Percentiles rank a stretch among this genome's conserved stretches.
Conservation (phyloP, 2,329 filamentous ascomycete species). For the Venturia oleaginea region DNA sequence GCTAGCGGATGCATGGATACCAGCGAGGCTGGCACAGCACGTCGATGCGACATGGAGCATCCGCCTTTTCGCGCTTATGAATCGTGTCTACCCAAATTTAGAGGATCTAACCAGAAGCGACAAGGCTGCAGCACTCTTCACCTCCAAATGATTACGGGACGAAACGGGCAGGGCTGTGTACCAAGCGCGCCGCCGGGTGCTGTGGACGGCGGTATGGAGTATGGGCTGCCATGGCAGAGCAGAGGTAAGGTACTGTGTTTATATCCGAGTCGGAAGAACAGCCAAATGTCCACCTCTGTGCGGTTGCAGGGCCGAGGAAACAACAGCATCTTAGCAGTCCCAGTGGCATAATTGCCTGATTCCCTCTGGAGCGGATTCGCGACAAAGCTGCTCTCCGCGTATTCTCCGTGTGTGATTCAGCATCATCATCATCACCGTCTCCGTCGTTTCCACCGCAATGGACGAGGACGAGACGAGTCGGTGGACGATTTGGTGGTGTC, state of each 20-base stretch:
- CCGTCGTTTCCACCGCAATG: not conserved
- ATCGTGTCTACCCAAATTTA: conserved; percentile 10
- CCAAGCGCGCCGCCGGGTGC: not conserved
- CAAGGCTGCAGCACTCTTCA: conserved; percentile 8
- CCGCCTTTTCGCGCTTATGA: conserved; percentile 8
- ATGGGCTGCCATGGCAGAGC: too few relatives aligned
- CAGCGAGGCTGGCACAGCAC: conserved; percentile 7
- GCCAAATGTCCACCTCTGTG: conserved; percentile 3
- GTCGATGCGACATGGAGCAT: not conserved
- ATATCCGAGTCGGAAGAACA: not conserved
- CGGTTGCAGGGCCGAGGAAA: not conserved
- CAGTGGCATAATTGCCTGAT: not conserved
- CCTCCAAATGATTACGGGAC: conserved; percentile 3
- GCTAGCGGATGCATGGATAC: not conserved
- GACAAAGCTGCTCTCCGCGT: not conserved
- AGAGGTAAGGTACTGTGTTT: not conserved
- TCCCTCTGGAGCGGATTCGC: not conserved
- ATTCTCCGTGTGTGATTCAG: not conserved
- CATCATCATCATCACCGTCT: not conserved
- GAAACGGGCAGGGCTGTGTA: conserved; percentile 9
- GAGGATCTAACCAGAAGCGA: conserved; percentile 1
- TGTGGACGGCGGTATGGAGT: not conserved
- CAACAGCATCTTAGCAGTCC: not conserved
- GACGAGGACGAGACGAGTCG: not conserved
- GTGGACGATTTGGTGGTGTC: not conserved